Conservation (phyloP, 495 filamentous ascomycete genomes). For the Margaritispora aquatica region DNA sequence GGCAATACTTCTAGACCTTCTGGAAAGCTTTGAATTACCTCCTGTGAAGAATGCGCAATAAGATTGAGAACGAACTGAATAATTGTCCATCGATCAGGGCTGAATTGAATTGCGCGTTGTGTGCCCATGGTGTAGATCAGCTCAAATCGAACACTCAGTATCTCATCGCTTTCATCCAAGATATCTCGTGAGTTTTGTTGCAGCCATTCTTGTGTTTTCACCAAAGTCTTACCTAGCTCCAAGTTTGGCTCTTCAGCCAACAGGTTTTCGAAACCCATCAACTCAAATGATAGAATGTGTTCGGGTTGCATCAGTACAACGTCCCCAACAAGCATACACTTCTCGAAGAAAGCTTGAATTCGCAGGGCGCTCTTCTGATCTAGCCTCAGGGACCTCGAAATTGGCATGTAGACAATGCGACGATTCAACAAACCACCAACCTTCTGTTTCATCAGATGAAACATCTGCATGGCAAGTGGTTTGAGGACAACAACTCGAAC, state of each 20-base stretch:
- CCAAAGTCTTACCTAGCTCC: constrained; percentile 28
- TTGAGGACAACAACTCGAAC: constrained; percentile 57
- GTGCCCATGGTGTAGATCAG: constrained; percentile 63
- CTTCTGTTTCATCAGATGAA: constrained; percentile 50
- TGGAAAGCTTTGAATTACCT: constrained; percentile 3
- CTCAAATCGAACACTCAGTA: constrained; percentile 53
- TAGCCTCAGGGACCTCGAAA: constrained; percentile 47
- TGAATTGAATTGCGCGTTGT: constrained; percentile 47
- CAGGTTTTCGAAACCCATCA: constrained; percentile 54
- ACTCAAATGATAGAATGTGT: constrained; percentile 61
- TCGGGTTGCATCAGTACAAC: constrained; percentile 61
- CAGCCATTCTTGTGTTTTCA: constrained; percentile 38
- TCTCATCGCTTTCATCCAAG: constrained; percentile 64
- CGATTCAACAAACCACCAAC: constrained; percentile 55
- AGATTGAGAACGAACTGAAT: constrained; percentile 49
- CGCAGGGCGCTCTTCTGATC: constrained; percentile 13
- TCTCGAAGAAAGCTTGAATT: constrained; percentile 34
- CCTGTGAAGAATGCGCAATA: constrained; percentile 22
- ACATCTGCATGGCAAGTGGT: constrained; percentile 56
- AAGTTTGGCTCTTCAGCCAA: constrained; percentile 18
- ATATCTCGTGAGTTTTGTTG: constrained; percentile 41
- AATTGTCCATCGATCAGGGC: constrained; percentile 52
- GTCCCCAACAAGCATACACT: constrained; percentile 42
- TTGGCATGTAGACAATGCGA: constrained; percentile 54
- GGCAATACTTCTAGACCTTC: constrained; percentile 7